These are phyloP conservation scores for Phialemoniopsis sp. DNA, from an alignment of 2,329 filamentous ascomycete species.

Conservation along the genomic window DNA sequence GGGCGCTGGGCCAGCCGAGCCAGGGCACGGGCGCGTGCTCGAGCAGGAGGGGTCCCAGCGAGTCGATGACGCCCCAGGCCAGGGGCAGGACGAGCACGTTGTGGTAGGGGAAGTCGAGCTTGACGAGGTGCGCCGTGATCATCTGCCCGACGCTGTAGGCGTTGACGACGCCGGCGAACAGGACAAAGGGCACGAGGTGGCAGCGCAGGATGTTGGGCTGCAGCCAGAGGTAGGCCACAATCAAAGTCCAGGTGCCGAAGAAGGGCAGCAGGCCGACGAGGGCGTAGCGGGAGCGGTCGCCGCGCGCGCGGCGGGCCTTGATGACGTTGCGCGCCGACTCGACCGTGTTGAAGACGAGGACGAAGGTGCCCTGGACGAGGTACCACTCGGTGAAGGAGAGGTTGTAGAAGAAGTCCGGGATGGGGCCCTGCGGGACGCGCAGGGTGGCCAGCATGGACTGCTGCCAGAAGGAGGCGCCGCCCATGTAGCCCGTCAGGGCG, in stretches of 20 bases:
- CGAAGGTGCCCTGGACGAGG: slow-evolving; percentile 76
- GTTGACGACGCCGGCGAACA: slow-evolving; percentile 87
- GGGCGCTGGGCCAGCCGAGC: slow-evolving; percentile 72
- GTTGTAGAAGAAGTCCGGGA: slow-evolving; percentile 71
- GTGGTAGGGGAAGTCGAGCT: slow-evolving; percentile 82
- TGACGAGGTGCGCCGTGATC: slow-evolving; percentile 89
- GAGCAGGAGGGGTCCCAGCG: slow-evolving; percentile 66
- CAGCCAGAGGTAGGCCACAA: slow-evolving; percentile 75
- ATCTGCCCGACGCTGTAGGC: slow-evolving; percentile 95
- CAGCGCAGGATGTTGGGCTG: slow-evolving; percentile 78
- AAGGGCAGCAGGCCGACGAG: slow-evolving; percentile 83
- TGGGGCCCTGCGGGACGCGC: slow-evolving; percentile 60
- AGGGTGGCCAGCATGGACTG: slow-evolving; percentile 71
- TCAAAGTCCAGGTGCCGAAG: slow-evolving; percentile 70
- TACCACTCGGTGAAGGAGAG: slow-evolving; percentile 91
- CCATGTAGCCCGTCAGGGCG: slow-evolving; percentile 75
- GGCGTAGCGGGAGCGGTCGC: slow-evolving; percentile 67
- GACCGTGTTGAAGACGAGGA: slow-evolving; percentile 81
- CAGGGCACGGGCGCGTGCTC: slow-evolving; percentile 48
- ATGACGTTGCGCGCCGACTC: slow-evolving; percentile 82
- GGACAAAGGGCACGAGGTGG: slow-evolving; percentile 83
- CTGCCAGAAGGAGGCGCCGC: slow-evolving; percentile 91
- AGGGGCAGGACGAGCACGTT: slow-evolving; percentile 82
- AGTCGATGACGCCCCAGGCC: slow-evolving; percentile 74
- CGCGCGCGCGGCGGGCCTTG: slow-evolving; percentile 68